These are phyloP conservation scores for Wickerhamiella azyma DNA, from an alignment of 805 yeast species.

Conservation along the genomic window DNA sequence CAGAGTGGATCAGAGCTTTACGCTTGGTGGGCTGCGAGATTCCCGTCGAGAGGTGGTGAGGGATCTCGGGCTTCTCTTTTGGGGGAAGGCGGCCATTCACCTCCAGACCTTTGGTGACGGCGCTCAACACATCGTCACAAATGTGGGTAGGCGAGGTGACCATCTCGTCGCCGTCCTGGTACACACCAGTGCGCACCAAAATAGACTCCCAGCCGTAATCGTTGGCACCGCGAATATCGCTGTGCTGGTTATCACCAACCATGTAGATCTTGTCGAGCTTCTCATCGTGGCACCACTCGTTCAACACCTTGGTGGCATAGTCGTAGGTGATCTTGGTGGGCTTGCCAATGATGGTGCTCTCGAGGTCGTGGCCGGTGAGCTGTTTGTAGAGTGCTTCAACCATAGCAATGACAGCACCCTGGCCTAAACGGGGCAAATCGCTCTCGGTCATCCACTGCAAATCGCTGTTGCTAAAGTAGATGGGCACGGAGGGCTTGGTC, in stretches of 20 bases:
- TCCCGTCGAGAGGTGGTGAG: not conserved
- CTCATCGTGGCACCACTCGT: conserved; percentile 38
- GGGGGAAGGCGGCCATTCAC: not conserved
- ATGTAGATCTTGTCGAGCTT: conserved; percentile 51
- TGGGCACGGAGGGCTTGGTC: conserved; percentile 63
- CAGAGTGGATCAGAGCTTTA: not conserved
- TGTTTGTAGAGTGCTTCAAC: conserved; percentile 74
- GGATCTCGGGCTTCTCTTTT: not conserved
- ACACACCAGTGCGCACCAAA: conserved; percentile 81
- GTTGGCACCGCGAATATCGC: conserved; percentile 85
- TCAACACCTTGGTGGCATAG: conserved; percentile 66
- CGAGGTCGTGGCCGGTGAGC: conserved; percentile 68
- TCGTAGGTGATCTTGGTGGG: conserved; percentile 80
- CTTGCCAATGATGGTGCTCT: conserved; percentile 75
- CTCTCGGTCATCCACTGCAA: conserved; percentile 89
- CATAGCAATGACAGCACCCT: conserved; percentile 88
- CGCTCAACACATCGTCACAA: conserved; percentile 38
- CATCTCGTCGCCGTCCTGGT: conserved; percentile 35
- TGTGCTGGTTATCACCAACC: conserved; percentile 96
- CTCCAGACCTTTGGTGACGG: conserved; percentile 28
- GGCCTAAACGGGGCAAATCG: conserved; percentile 70
- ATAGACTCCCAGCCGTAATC: conserved; percentile 79
- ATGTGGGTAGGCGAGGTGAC: conserved; percentile 36
- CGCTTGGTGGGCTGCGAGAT: not conserved
- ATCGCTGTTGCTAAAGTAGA: conserved; percentile 84